phyloP scores from a whole-genome alignment of 164 flowering plant species.

The Aristolochia californica region DNA sequence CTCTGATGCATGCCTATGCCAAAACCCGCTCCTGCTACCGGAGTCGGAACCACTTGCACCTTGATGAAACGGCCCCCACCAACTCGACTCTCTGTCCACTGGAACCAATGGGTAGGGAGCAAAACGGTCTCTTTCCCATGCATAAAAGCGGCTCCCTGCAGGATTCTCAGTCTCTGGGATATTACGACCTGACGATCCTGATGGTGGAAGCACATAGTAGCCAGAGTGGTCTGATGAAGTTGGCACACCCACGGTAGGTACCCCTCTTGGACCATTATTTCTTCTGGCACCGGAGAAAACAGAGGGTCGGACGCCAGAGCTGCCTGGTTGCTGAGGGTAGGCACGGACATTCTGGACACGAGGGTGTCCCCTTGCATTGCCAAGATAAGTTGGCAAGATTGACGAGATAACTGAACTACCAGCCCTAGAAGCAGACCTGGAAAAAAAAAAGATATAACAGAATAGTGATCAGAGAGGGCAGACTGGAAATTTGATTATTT shows the following conservation, averaged over 20 bases:
- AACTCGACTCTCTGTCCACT: conserved; percentile 49
- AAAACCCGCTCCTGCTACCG: conserved; percentile 35
- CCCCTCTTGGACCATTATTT: conserved; percentile 39
- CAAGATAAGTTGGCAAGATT: conserved; percentile 54
- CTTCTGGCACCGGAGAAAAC: conserved; percentile 30
- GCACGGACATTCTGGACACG: conserved; percentile 63
- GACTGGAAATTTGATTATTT: not conserved
- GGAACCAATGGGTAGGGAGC: conserved; percentile 43
- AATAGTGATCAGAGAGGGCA: not conserved
- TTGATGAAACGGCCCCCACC: conserved; percentile 58
- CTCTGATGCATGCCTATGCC: conserved; percentile 71
- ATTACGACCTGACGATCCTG: conserved; percentile 45
- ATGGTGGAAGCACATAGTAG: conserved; percentile 37
- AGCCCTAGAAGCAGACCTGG: conserved; percentile 34
- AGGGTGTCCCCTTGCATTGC: conserved; percentile 61
- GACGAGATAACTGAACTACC: conserved; percentile 52
- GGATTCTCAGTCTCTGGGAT: conserved; percentile 54
- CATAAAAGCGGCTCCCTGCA: conserved; percentile 32
- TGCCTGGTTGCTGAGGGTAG: conserved; percentile 41
- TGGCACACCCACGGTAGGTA: conserved; percentile 29
- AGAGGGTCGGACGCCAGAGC: conserved; percentile 35
- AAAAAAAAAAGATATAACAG: conserved; percentile 12
- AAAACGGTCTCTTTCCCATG: conserved; percentile 76
- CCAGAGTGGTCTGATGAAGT: conserved; percentile 61
- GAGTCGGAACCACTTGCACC: conserved; percentile 37